Evolutionary conservation across 2,329 filamentous ascomycete species (phyloP).

Genomic region (Alternaria atra): DNA sequence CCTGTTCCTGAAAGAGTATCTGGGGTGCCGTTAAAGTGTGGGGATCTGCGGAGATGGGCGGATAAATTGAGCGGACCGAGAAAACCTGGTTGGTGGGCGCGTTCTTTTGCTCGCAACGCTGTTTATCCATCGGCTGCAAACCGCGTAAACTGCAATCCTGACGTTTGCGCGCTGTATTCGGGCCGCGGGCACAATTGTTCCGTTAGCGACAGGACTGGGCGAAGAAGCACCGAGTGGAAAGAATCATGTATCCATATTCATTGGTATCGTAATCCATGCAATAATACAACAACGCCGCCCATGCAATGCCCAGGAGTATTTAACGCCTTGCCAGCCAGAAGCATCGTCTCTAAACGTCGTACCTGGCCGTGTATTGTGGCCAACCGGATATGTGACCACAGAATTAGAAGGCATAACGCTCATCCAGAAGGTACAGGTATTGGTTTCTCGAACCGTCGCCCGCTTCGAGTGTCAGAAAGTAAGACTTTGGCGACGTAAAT

Average conservation of each 20-base stretch:
- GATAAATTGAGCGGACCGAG: constrained; percentile 41
- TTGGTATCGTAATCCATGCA: constrained; percentile 31
- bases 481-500: neutral
- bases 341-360: neutral
- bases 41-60: constrained; percentile 39
- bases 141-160: constrained; percentile 19
- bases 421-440: neutral
- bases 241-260: constrained; percentile 23
- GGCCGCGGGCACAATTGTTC: constrained; percentile 13
- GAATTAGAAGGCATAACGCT: neutral
- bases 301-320: constrained; percentile 10
- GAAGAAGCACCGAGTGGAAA: neutral
- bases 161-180: constrained; percentile 4
- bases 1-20: constrained; percentile 30
- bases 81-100: constrained; percentile 40
- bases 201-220: neutral
- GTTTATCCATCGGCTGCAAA: constrained; percentile 30
- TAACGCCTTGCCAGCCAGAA: neutral
- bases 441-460: neutral
- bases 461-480: neutral
- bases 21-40: constrained; percentile 25
- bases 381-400: neutral
- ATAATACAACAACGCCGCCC: constrained; percentile 17
- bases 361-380: neutral
- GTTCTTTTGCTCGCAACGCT: constrained; percentile 3